Evolutionary conservation across 2,329 filamentous ascomycete species (phyloP), one percentile per base, ranked within the genome.

Genomic region (Colletotrichum spaethianum): DNA sequence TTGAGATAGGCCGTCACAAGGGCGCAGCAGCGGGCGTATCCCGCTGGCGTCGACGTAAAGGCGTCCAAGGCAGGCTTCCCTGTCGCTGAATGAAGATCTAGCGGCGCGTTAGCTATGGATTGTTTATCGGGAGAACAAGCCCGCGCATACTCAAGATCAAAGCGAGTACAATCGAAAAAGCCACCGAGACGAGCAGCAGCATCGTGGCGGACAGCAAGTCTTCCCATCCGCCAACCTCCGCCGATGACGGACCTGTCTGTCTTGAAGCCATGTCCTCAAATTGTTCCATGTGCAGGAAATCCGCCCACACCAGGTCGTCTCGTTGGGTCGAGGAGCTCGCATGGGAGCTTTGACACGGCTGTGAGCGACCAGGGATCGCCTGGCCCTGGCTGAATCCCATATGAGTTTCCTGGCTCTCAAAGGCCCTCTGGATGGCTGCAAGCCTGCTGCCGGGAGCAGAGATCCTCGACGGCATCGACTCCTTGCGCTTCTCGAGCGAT

Each of bases 121-220:
- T 31, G 20, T 9, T n/a, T 6, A 20, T 11, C 2, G 20, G 11
- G 18, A 28, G 2, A n/a, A 1, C 2, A 16, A 9, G 42, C 66
- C 63, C n/a, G 67, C 70, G 52, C 46, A 59, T 68, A 42, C 61
- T 23, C 9, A 71, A 18, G 40, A 73, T 64, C 26, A 74, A 33
- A 1, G 67, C 72, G 4, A 75, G 42, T 38, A 74, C 59, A 0
- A 74, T 59, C 4, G 71, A 74, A 42, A 75, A 73, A 2, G 70
- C 74, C 4, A 74, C 68, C 1, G 74, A 74, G 6, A 68, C 71
- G 16, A 74, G 50, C n/a, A 75, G n/a, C n/a, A 73, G 66, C 53
- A 74, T 61, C 33, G 74, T 72, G 36, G 67, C 57, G 1, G 74
- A 61, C 1, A 75, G 63, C 38, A 68, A 55, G 28, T 74, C 73